Conservation (phyloP, 2,329 filamentous ascomycete genomes). For the Monosporascus sp. region DNA sequence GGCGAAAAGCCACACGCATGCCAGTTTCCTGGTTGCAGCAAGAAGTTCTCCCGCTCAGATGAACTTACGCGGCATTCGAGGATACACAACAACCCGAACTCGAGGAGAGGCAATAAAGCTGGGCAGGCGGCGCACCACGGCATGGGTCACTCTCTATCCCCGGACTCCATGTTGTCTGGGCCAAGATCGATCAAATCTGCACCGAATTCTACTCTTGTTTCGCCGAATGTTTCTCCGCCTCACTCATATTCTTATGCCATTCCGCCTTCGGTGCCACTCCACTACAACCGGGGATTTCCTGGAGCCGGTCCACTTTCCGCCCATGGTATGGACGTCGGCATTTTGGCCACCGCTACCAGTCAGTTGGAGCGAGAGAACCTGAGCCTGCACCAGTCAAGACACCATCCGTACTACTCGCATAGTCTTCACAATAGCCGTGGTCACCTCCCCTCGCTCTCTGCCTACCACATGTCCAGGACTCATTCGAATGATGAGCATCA, state of each 20-base stretch:
- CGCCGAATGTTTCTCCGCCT: slow-evolving; percentile 94
- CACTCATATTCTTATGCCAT: slow-evolving; percentile 74
- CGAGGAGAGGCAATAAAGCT: slow-evolving; percentile 83
- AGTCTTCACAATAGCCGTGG: slow-evolving; percentile 46
- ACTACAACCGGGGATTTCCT: slow-evolving; percentile 40
- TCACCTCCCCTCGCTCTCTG: slow-evolving; percentile 69
- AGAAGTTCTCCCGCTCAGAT: slow-evolving; percentile 94
- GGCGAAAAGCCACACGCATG: slow-evolving; percentile 98
- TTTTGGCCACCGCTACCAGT: slow-evolving; percentile 55
- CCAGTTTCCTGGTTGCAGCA: slow-evolving; percentile 91
- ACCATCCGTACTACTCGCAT: slow-evolving; percentile 50
- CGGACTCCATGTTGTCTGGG: slow-evolving; percentile 62
- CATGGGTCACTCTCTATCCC: slow-evolving; percentile 41
- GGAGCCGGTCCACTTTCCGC: slow-evolving; percentile 34
- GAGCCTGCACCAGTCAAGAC: slow-evolving; percentile 40
- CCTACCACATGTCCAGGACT: slow-evolving; percentile 91
- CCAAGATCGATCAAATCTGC: slow-evolving; percentile 83
- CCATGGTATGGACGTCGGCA: slow-evolving; percentile 48
- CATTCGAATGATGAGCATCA: slow-evolving; percentile 74
- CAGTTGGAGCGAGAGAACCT: slow-evolving; percentile 57
- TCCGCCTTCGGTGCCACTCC: slow-evolving; percentile 37
- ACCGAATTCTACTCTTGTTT: slow-evolving; percentile 77
- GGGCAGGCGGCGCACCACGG: slow-evolving; percentile 39
- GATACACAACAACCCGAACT: slow-evolving; percentile 99
- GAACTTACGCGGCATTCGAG: slow-evolving; percentile 94